A percentile compares a stretch with the other conserved stretches of the same genome.
Conservation (phyloP, 306 rosid genomes). For the Hippophae rhamnoides region DNA sequence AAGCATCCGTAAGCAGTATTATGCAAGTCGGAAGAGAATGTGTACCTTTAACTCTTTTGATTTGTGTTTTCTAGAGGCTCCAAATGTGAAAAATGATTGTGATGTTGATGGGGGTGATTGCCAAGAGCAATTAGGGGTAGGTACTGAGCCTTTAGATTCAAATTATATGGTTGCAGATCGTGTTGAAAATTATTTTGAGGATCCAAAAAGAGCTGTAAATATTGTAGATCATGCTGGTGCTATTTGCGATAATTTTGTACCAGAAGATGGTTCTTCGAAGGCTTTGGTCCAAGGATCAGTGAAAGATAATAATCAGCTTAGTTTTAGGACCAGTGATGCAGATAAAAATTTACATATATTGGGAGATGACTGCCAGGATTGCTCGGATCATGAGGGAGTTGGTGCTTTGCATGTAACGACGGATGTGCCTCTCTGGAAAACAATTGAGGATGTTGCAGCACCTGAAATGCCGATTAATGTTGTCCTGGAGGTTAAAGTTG, state of each 20-base stretch:
- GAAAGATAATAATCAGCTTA: conserved; percentile 1
- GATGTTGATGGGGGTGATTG: conserved; percentile 7
- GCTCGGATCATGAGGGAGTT: conserved; percentile 25
- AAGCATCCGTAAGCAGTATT: conserved; percentile 40
- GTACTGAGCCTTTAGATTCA: conserved; percentile 15
- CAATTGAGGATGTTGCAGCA: conserved; percentile 42
- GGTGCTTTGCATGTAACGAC: conserved; percentile 29
- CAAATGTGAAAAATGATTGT: conserved; percentile 7
- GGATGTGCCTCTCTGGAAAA: conserved; percentile 47
- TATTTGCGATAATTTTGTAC: not conserved
- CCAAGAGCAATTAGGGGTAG: conserved; percentile 6
- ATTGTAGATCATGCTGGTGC: conserved; percentile 1
- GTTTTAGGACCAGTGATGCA: conserved; percentile 9
- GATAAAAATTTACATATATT: conserved; percentile 7
- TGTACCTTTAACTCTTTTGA: conserved; percentile 26
- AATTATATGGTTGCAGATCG: conserved; percentile 16
- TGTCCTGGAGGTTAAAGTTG: conserved; percentile 19
- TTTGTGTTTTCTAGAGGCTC: conserved; percentile 7
- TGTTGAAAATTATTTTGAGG: conserved; percentile 10
- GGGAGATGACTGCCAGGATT: conserved; percentile 28
- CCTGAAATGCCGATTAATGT: conserved; percentile 41
- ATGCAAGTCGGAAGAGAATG: conserved; percentile 33
- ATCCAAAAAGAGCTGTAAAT: conserved; percentile 3
- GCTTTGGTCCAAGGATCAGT: not conserved
- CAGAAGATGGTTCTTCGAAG: not conserved